Evolutionary conservation across 2,329 filamentous ascomycete genomes (phyloP).

Genomic region (Chaetomium globosum): DNA sequence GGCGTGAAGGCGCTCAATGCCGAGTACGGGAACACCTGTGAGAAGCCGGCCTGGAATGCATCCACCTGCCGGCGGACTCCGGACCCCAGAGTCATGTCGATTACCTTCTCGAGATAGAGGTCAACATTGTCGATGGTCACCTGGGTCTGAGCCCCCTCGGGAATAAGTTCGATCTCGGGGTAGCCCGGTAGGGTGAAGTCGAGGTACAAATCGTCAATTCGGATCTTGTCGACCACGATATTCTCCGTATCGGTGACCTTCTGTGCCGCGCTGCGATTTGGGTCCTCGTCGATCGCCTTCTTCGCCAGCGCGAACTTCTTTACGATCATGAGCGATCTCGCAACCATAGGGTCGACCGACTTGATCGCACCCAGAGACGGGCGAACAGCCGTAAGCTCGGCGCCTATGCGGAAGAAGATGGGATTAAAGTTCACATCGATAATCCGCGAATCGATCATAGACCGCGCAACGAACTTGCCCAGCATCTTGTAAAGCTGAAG

Average conservation of each 20-base stretch:
- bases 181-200: slow-evolving; percentile 96
- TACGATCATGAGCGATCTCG: slow-evolving; percentile 80
- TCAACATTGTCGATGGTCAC: slow-evolving; percentile 94
- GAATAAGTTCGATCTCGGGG: slow-evolving; percentile 77
- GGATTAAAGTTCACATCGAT: slow-evolving; percentile 98
- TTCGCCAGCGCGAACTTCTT: slow-evolving; percentile 85
- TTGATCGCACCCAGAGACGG: slow-evolving; percentile 89
- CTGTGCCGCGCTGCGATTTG: slow-evolving; percentile 64
- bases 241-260: slow-evolving; percentile 71
- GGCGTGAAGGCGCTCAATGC: slow-evolving; percentile 92
- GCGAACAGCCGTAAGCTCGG: slow-evolving; percentile 66
- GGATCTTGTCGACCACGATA: slow-evolving; percentile 74
- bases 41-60: slow-evolving; percentile 88
- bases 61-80: slow-evolving; percentile 89
- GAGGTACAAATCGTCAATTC: slow-evolving; percentile 82
- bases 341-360: slow-evolving; percentile 82
- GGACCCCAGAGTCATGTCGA: slow-evolving; percentile 86
- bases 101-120: slow-evolving; percentile 81
- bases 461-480: slow-evolving; percentile 94
- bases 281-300: slow-evolving; percentile 74
- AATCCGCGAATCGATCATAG: slow-evolving; percentile 97
- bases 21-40: slow-evolving; percentile 93
- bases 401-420: slow-evolving; percentile 93
- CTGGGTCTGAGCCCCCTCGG: slow-evolving; percentile 70
- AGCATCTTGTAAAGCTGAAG: slow-evolving; percentile 88